These are phyloP conservation scores for Dactylella cylindrospora DNA, from an alignment of 2,329 filamentous ascomycete genomes.

Conservation along the genomic window DNA sequence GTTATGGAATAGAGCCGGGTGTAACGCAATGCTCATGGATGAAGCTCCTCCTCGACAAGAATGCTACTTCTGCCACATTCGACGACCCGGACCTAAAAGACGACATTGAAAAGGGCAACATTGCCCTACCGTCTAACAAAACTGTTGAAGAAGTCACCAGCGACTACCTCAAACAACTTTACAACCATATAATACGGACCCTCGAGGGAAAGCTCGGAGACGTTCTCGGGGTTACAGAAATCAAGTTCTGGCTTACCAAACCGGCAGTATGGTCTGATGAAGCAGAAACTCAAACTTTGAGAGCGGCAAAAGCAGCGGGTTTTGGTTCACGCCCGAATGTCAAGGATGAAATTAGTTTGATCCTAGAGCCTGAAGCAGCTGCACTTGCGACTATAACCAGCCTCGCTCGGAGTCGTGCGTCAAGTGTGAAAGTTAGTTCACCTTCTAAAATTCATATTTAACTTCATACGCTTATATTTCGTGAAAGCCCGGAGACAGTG, in stretches of 20 bases:
- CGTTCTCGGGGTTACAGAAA: not conserved
- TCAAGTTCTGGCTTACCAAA: constrained; percentile 4
- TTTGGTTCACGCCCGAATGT: not conserved
- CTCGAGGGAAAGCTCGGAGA: not conserved
- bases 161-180: constrained; percentile 2
- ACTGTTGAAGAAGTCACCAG: not conserved
- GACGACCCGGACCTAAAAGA: not conserved
- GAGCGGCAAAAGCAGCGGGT: constrained; percentile 1
- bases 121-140: not conserved
- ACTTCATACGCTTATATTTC: not conserved
- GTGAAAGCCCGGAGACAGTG: not conserved
- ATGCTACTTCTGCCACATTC: not conserved
- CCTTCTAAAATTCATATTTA: not conserved
- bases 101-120: not conserved
- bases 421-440: constrained; percentile 1
- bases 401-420: not conserved
- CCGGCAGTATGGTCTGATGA: constrained; percentile 1
- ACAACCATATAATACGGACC: constrained; percentile 1
- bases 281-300: not conserved
- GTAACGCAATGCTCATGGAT: constrained; percentile 1
- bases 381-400: not conserved
- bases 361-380: constrained; percentile 13
- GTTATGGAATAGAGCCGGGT: not conserved
- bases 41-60: constrained; percentile 1
- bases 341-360: constrained; percentile 4